Percentiles rank a stretch among this genome's conserved stretches.
phyloP scores from a whole-genome alignment of 164 flowering plant species.

The Malania oleifera region DNA sequence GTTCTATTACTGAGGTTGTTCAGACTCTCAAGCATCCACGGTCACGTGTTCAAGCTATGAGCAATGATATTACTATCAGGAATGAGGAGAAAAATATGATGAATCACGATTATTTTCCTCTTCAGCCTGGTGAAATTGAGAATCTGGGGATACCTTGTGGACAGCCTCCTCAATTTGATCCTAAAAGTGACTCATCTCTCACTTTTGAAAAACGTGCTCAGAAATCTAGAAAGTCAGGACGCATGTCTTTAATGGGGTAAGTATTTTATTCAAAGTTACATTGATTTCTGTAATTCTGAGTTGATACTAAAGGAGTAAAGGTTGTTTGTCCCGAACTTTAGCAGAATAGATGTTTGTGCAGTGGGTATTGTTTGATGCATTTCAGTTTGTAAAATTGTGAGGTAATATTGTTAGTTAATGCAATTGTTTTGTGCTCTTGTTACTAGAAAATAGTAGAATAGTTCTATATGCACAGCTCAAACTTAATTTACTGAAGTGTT shows the following conservation, averaged over 20 bases:
- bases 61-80: slow-evolving; percentile 18
- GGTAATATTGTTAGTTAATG: too few species aligned
- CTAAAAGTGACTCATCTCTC: slow-evolving; percentile 19
- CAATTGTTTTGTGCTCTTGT: too few species aligned
- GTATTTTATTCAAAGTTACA: slow-evolving; percentile 11
- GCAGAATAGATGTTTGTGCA: background rate
- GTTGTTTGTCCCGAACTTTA: background rate
- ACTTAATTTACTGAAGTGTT: background rate
- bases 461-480: too few species aligned
- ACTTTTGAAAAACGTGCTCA: slow-evolving; percentile 28
- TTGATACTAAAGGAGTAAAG: too few species aligned
- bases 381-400: too few species aligned
- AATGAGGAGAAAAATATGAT: slow-evolving; percentile 31
- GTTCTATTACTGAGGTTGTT: slow-evolving; percentile 81
- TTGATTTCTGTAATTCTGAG: background rate
- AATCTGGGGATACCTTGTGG: slow-evolving; percentile 27
- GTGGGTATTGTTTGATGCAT: background rate
- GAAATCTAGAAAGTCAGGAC: slow-evolving; percentile 53
- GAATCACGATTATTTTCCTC: slow-evolving; percentile 40
- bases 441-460: too few species aligned
- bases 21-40: slow-evolving; percentile 76
- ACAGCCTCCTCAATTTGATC: slow-evolving; percentile 34
- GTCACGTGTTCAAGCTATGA: slow-evolving; percentile 17
- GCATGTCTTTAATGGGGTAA: slow-evolving; percentile 68
- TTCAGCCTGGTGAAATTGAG: slow-evolving; percentile 36